A percentile compares a stretch with the other conserved stretches of the same genome.
phyloP scores from a whole-genome alignment of 306 rosid species.

The Urtica urens region DNA sequence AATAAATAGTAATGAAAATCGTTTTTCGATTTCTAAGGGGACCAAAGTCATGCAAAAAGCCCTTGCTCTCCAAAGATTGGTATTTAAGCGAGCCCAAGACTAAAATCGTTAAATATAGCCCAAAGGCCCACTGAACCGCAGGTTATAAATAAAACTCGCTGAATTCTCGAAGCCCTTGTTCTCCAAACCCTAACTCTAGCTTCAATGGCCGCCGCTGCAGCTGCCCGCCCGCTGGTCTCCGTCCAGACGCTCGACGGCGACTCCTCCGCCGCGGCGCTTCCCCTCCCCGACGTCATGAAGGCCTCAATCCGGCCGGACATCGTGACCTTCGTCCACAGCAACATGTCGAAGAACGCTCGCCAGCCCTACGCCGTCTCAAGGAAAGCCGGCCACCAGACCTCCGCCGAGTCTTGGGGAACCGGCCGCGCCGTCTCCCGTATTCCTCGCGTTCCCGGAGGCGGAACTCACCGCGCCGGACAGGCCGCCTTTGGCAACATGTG shows the following conservation, averaged over 20 bases:
- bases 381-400: slow-evolving; percentile 78
- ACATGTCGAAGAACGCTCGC: slow-evolving; percentile 56
- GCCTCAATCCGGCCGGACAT: slow-evolving; percentile 67
- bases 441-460: slow-evolving; percentile 88
- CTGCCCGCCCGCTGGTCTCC: slow-evolving; percentile 69
- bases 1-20: too few species aligned
- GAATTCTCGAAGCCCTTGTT: background rate
- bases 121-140: too few species aligned
- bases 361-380: slow-evolving; percentile 74
- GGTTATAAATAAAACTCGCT: too few species aligned
- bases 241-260: slow-evolving; percentile 66
- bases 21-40: too few species aligned
- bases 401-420: slow-evolving; percentile 89
- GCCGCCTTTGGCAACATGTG: slow-evolving; percentile 93
- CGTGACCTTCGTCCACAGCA: slow-evolving; percentile 56
- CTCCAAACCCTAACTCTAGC: slow-evolving; percentile 29
- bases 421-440: slow-evolving; percentile 91
- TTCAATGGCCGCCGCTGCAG: slow-evolving; percentile 49
- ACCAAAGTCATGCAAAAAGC: too few species aligned
- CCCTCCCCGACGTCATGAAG: slow-evolving; percentile 64
- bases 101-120: too few species aligned
- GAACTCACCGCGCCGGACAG: slow-evolving; percentile 89
- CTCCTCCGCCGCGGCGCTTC: slow-evolving; percentile 31
- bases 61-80: too few species aligned
- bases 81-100: too few species aligned